These are phyloP conservation scores for Circinella umbellata DNA, from an alignment of 371 early-diverging fungal species.

Conservation along the genomic window DNA sequence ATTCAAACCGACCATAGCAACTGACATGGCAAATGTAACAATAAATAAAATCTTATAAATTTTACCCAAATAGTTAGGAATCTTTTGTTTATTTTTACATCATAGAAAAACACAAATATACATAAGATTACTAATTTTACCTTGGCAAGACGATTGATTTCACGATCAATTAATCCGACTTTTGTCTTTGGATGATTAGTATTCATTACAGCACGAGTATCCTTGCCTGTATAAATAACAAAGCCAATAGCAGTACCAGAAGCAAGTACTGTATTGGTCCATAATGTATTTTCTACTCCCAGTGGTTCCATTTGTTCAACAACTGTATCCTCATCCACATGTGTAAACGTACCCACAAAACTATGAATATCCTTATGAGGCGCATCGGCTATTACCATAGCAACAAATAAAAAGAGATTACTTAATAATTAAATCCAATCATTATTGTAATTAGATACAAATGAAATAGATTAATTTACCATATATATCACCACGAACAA, in stretches of 20 bases:
- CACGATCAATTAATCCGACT: slow-evolving; percentile 93
- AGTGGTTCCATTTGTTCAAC: slow-evolving; percentile 70
- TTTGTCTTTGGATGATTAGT: slow-evolving; percentile 96
- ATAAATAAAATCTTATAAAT: slow-evolving; percentile 74
- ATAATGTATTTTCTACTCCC: slow-evolving; percentile 94
- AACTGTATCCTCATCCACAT: slow-evolving; percentile 51
- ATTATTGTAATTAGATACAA: background rate
- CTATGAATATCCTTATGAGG: slow-evolving; percentile 98
- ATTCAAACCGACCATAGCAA: slow-evolving; percentile 90
- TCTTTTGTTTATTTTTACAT: too few species aligned
- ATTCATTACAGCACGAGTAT: slow-evolving; percentile 98
- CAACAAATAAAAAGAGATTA: slow-evolving; percentile 1
- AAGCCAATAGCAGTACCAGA: slow-evolving; percentile 92
- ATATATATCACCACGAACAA: slow-evolving; percentile 74
- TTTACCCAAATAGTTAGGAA: background rate
- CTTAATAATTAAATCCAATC: background rate
- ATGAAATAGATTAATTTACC: slow-evolving; percentile 42
- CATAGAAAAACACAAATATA: too few species aligned
- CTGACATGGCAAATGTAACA: slow-evolving; percentile 83
- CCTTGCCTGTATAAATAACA: slow-evolving; percentile 97
- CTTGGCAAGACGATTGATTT: slow-evolving; percentile 95
- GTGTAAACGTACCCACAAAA: slow-evolving; percentile 89
- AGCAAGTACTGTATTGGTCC: slow-evolving; percentile 98
- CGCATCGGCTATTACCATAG: slow-evolving; percentile 67
- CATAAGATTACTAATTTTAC: slow-evolving; percentile 39